Conservation (phyloP, 2,329 filamentous ascomycete species). For the Didymella lethalis region DNA sequence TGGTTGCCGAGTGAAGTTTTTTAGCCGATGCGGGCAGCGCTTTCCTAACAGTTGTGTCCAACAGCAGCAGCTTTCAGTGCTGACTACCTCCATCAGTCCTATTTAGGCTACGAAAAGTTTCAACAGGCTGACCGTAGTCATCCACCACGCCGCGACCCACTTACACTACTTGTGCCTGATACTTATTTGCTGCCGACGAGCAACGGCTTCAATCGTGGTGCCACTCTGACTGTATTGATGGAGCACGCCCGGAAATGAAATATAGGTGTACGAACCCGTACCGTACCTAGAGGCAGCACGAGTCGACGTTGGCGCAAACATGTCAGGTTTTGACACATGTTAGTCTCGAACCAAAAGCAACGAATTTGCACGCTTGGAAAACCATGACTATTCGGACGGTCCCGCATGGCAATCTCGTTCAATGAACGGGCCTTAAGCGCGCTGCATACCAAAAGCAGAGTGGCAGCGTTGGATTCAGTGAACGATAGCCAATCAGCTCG, state of each 20-base stretch:
- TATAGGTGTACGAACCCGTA: neutral
- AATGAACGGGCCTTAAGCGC: neutral
- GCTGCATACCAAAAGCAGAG: neutral
- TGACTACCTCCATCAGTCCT: no score
- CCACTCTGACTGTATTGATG: neutral
- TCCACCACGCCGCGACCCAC: no score
- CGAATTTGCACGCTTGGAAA: neutral
- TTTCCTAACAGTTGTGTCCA: neutral
- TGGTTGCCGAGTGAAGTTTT: neutral
- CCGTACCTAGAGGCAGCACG: neutral
- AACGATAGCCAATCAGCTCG: neutral
- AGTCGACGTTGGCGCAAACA: neutral
- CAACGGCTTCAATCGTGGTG: neutral
- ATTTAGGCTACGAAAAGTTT: no score
- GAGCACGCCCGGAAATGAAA: neutral
- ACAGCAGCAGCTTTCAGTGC: no score
- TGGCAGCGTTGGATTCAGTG: neutral
- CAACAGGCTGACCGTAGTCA: no score
- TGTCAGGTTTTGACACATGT: neutral
- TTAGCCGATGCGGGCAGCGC: constrained; percentile 1
- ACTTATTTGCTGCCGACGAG: neutral
- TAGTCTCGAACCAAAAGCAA: neutral
- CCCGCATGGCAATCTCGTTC: constrained; percentile 3
- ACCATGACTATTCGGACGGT: neutral
- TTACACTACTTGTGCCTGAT: no score